A percentile compares a stretch with the other conserved stretches of the same genome.
Evolutionary conservation across 208 protist genomes (phyloP).

Genomic region (Trypanosoma rangeli): DNA sequence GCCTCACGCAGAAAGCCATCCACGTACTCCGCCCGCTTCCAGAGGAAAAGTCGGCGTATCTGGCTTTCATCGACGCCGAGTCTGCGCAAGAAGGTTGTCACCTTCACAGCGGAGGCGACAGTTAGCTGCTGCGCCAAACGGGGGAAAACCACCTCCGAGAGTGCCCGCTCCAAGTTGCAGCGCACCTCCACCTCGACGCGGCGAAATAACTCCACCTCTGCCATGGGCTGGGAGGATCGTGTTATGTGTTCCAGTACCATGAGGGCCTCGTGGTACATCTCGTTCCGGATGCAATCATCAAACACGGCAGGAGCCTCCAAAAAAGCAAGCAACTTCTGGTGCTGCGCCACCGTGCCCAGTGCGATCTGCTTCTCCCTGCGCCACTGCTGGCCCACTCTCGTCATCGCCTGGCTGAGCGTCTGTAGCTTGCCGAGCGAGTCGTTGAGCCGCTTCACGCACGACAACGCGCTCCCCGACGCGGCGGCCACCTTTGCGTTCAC

Average conservation of each 20-base stretch:
- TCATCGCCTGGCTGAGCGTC: conserved; percentile 41
- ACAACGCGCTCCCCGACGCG: conserved; percentile 36
- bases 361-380: conserved; percentile 56
- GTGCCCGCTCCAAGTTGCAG: conserved; percentile 31
- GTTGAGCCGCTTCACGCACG: conserved; percentile 40
- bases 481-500: conserved; percentile 44
- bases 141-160: conserved; percentile 57
- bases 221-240: conserved; percentile 29
- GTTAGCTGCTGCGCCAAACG: conserved; percentile 59
- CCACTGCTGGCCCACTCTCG: conserved; percentile 52
- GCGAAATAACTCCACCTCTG: conserved; percentile 26
- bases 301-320: conserved; percentile 68
- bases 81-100: conserved; percentile 56
- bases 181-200: conserved; percentile 24
- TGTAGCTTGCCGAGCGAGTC: conserved; percentile 56
- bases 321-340: conserved; percentile 69
- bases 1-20: conserved; percentile 45
- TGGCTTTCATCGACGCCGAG: conserved; percentile 37
- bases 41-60: conserved; percentile 61
- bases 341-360: conserved; percentile 42
- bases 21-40: conserved; percentile 45
- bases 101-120: conserved; percentile 65
- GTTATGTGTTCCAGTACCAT: conserved; percentile 71
- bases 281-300: conserved; percentile 61
- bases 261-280: conserved; percentile 83